Base-by-base conservation (phyloP, 768 basidiomycete genomes). In the Boletus vermiculosoides region DNA sequence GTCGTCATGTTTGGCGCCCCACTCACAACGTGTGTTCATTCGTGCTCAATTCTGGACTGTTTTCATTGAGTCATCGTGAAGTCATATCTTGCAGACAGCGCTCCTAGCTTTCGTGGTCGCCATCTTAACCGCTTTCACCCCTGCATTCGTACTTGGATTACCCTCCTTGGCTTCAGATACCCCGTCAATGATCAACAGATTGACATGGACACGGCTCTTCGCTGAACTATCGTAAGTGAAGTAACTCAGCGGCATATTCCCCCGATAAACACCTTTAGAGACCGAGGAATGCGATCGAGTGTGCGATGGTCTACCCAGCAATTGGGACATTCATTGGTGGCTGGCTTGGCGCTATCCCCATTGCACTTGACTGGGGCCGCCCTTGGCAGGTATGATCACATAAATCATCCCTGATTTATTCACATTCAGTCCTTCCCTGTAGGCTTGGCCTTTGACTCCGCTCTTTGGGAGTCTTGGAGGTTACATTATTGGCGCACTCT, bases 291-390 rank as follows among this genome's bases (percentile, higher is more conserved):
- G 78, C 86, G 4, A 66, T 90, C 28, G 96, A 98, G 70, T 78
- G 87, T 51, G 84, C 85, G 0, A 70, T 96, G 22, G 81, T 95
- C 18, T 94, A 91, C 64, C 92, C 96, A 16, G 81, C 83, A 12
- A 65, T 87, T 25, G 92, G 92, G 40, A 76, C 90, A 0, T 61
- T 89, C 42, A 30, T 86, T 20, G 96, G 95, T 6, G 78, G 82
- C 44, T 97, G 94, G 95, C 36, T 81, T 15, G 94, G 94, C 16
- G 84, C 82, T 11, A 77, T 95, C 45, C 91, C 93, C 2, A 87
- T 94, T 45, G 90, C 92, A 0, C 83, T 98, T 18, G 96, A 98
- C 73, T 98, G 96, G 96, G 94, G 94, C 67, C 82, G 93, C 37
- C 92, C 95, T 8, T 98, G 95, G 95, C 96, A 98, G 88, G 94